These are phyloP conservation scores for Trametes villosa DNA, from an alignment of 768 basidiomycete species.

Conservation along the genomic window DNA sequence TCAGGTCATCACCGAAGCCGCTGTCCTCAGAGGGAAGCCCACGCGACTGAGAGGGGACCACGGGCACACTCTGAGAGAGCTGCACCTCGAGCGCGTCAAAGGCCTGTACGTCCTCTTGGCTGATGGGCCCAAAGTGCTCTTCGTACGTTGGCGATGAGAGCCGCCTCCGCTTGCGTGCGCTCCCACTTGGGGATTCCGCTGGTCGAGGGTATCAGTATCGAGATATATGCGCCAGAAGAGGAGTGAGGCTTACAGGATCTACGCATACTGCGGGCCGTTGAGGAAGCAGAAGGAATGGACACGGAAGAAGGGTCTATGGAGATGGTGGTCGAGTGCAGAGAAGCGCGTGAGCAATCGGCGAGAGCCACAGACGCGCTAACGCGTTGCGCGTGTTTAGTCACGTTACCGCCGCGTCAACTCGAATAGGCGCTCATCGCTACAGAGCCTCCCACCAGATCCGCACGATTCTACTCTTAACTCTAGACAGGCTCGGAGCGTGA, in stretches of 20 bases:
- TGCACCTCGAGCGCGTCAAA: constrained; percentile 32
- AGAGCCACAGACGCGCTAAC: constrained; percentile 15
- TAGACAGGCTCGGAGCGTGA: too few species aligned
- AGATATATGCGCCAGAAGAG: neutral
- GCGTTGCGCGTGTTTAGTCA: constrained; percentile 12
- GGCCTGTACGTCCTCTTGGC: constrained; percentile 57
- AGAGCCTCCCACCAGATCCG: too few species aligned
- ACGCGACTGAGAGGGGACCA: neutral
- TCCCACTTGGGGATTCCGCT: constrained; percentile 17
- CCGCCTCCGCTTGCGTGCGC: constrained; percentile 54
- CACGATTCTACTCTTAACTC: too few species aligned
- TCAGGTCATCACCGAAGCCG: neutral
- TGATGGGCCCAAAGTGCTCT: constrained; percentile 41
- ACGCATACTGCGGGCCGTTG: neutral
- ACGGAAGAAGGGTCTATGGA: neutral
- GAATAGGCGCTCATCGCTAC: neutral
- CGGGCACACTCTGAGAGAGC: constrained; percentile 7
- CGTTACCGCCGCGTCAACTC: constrained; percentile 4
- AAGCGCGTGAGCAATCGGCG: neutral
- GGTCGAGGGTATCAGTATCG: neutral
- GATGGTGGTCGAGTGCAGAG: neutral
- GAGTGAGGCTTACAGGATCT: constrained; percentile 8
- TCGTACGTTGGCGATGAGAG: constrained; percentile 72
- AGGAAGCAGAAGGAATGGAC: neutral
- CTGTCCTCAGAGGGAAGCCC: constrained; percentile 1